Evolutionary conservation across 768 basidiomycete species (phyloP).

Genomic region (Mrakia gelida): DNA sequence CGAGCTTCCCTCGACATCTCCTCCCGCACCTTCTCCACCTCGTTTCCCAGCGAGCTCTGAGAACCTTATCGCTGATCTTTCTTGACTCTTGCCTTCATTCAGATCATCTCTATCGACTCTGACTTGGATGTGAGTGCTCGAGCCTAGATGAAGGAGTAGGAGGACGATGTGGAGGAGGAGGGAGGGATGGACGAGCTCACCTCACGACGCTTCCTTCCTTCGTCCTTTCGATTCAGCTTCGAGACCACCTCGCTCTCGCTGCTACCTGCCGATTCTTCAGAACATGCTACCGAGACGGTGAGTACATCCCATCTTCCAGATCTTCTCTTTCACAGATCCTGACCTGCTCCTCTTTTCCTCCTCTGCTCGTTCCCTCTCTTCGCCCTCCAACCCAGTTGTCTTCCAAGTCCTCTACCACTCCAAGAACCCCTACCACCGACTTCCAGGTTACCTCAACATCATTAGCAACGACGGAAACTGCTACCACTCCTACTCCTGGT

Average conservation of each 20-base stretch:
- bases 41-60: not conserved
- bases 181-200: not conserved
- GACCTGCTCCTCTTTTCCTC: not conserved
- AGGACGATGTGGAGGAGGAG: not conserved
- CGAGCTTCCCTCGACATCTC: not conserved
- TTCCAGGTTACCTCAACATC: not conserved
- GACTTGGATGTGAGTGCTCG: not conserved
- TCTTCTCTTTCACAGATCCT: not conserved
- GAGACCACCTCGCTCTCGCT: not conserved
- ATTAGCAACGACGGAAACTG: not conserved
- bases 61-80: not conserved
- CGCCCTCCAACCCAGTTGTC: not conserved
- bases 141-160: not conserved
- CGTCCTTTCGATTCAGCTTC: not conserved
- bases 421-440: not conserved
- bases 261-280: not conserved
- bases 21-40: not conserved
- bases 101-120: constrained; percentile 1
- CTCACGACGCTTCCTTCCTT: not conserved
- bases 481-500: not conserved
- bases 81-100: no score
- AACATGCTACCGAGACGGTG: not conserved
- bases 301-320: not conserved
- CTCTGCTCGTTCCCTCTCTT: not conserved
- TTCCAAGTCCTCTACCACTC: not conserved